Base-by-base conservation (phyloP, 208 protist genomes). In the Trichomonas gallinae region DNA sequence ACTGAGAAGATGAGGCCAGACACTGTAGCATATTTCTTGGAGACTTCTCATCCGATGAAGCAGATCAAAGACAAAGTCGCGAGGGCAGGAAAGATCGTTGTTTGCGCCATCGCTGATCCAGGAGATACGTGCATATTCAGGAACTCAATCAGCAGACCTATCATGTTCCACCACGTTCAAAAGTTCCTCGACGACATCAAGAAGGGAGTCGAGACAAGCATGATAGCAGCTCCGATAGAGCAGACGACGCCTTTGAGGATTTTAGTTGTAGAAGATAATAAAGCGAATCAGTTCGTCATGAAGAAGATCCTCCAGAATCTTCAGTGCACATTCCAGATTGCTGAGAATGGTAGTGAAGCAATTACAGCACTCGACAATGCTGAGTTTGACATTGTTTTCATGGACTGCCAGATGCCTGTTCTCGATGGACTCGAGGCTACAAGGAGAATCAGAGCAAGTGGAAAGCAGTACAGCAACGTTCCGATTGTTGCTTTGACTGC, bases 381-480 rank as follows among this genome's bases (percentile, higher is more conserved):
- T 8, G 34, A 42, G 21, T 96, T 96, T 31, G 93, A 96, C 31
- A 31, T 96, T 42, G 45, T 97, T 21, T 96, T 97, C 45, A 97
- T 97, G 96, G 91, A 97, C 46, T 97, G 96, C 72, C 89, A 96
- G 36, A 97, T 97, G 97, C 97, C 97, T 23, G 85, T 96, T 31
- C 82, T 97, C 44, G 89, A 97, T 82, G 97, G 97, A 31, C 89
- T 96, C 4, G 96, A 97, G 40, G 97, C 97, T 63, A 97, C 96
- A 42, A 26, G 13, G 10, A n/a, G 38, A 38, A 97, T 97, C n/a
- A 72, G 96, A 45, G 0, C 17, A 44, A 63, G 48, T 63, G 82
- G 34, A 10, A 89, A 89, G 23, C 6, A 44, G 23, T 46, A 40
- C 42, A 13, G 13, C n/a, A 38, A 8, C 1, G 34, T 97, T 58